Base-by-base conservation (phyloP, 1,284 basidiomycete genomes). In the Laetiporus sulphureus region DNA sequence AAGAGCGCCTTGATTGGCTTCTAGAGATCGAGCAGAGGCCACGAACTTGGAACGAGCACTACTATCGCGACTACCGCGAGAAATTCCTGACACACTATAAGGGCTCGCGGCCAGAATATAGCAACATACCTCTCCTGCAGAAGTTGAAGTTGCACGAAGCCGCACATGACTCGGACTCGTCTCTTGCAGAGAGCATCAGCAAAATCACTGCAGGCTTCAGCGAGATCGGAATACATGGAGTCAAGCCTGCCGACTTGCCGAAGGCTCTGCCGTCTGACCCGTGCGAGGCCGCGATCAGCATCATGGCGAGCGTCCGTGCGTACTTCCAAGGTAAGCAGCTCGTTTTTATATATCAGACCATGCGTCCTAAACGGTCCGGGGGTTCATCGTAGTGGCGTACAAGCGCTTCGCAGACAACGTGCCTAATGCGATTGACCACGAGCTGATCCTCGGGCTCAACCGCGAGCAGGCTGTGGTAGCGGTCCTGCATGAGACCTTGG, bases 301-400 rank as follows among this genome's bases (percentile, higher is more conserved):
- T 85, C 50, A 84, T 85, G 79, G 77, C 83, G 0, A 72, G 79
- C 32, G 78, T 81, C 3, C 66, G 80, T 1, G 85, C 79, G 0
- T 87, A 87, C 50, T 87, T 83, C 58, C 79, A 84, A 69, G 76
- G 80, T 79, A 44, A 12, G 22, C 20, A 22, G 15, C 15, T 12
- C 22, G n/a, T n/a, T n/a, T n/a, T n/a, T n/a, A n/a, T n/a, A n/a
- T n/a, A n/a, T n/a, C n/a, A n/a, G n/a, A n/a, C n/a, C n/a, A n/a
- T n/a, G n/a, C n/a, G n/a, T n/a, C n/a, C n/a, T n/a, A n/a, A n/a
- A n/a, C n/a, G n/a, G n/a, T n/a, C n/a, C n/a, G n/a, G n/a, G n/a
- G n/a, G n/a, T n/a, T n/a, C n/a, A n/a, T n/a, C 25, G 13, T 45
- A 84, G 83, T 86, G 1, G 71, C 83, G 0, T 83, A 79, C 55